Evolutionary conservation across 305 asterid species (phyloP).

Genomic region (Fraxinus floribunda): DNA sequence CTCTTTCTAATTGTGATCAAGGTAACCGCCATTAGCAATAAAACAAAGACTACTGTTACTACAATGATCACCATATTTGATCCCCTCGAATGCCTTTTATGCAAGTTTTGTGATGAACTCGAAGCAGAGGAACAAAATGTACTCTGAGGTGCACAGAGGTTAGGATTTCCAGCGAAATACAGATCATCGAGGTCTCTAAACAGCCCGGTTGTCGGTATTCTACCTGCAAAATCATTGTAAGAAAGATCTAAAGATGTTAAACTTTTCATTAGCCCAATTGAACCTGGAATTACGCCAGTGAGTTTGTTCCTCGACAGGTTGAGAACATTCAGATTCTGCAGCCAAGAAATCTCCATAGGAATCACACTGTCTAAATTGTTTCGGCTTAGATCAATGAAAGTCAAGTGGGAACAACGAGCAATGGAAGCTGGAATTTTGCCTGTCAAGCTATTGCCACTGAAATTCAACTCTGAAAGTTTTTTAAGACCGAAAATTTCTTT

Average conservation of each 20-base stretch:
- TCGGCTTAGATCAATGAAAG: slow-evolving; percentile 61
- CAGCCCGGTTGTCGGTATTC: slow-evolving; percentile 52
- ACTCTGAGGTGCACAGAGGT: slow-evolving; percentile 57
- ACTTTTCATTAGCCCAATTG: slow-evolving; percentile 65
- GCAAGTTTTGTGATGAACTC: slow-evolving; percentile 8
- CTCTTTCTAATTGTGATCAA: slow-evolving; percentile 31
- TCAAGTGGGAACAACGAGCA: slow-evolving; percentile 36
- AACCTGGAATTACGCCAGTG: slow-evolving; percentile 56
- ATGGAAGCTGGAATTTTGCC: slow-evolving; percentile 64
- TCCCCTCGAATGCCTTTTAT: slow-evolving; percentile 12
- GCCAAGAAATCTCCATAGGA: slow-evolving; percentile 41
- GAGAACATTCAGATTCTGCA: slow-evolving; percentile 57
- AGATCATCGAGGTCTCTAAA: slow-evolving; percentile 43
- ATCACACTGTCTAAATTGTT: slow-evolving; percentile 52
- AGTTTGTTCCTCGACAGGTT: slow-evolving; percentile 66
- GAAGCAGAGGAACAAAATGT: slow-evolving; percentile 40
- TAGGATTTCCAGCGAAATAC: slow-evolving; percentile 64
- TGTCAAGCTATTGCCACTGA: slow-evolving; percentile 55
- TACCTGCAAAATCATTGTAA: slow-evolving; percentile 63
- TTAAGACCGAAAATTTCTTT: slow-evolving; percentile 40
- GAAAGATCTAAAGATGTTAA: slow-evolving; percentile 73
- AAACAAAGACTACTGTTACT: slow-evolving; percentile 26
- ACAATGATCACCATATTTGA: slow-evolving; percentile 33
- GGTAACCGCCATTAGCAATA: slow-evolving; percentile 31
- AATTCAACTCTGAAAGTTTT: slow-evolving; percentile 49